phyloP scores from a whole-genome alignment of 352 stramenopile genomes.

The Phytophthora palmivora region DNA sequence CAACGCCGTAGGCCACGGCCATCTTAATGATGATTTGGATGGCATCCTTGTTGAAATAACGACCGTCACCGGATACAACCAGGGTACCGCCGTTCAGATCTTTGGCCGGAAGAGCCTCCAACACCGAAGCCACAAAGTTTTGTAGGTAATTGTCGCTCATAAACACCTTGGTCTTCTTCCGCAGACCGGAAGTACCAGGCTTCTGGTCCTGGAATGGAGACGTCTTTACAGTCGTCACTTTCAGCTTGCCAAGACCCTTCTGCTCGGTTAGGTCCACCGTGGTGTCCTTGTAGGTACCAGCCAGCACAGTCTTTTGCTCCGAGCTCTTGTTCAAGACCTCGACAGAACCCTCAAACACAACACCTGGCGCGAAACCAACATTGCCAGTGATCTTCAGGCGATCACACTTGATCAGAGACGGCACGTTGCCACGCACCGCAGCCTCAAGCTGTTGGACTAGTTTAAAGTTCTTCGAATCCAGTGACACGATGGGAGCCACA shows the following conservation, averaged over 20 bases:
- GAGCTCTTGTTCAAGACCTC: constrained; percentile 96
- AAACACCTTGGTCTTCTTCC: constrained; percentile 99
- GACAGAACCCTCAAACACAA: constrained; percentile 94
- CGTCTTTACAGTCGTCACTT: constrained; percentile 87
- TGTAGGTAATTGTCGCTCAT: constrained; percentile 98
- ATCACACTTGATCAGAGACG: constrained; percentile 96
- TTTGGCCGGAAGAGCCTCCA: constrained; percentile 95
- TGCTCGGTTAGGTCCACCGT: constrained; percentile 95
- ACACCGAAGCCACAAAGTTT: constrained; percentile 98
- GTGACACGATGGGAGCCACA: constrained; percentile 93
- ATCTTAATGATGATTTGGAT: constrained; percentile 98
- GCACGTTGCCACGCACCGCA: constrained; percentile 92
- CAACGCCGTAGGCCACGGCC: constrained; percentile 96
- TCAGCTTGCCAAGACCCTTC: constrained; percentile 92
- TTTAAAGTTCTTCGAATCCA: constrained; percentile 99
- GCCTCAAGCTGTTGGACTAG: constrained; percentile 97
- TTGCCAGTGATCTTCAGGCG: constrained; percentile 96
- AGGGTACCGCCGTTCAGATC: constrained; percentile 96
- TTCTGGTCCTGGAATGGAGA: constrained; percentile 95
- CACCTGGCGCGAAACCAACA: constrained; percentile 92
- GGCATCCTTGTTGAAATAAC: constrained; percentile 93
- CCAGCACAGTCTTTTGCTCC: constrained; percentile 96
- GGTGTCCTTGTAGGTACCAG: constrained; percentile 94
- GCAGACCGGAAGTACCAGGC: constrained; percentile 97
- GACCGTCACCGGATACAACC: constrained; percentile 96